Percentiles rank a stretch among this genome's conserved stretches.
Evolutionary conservation across 2,329 filamentous ascomycete genomes (phyloP).

Genomic region (Fusarium chaquense): DNA sequence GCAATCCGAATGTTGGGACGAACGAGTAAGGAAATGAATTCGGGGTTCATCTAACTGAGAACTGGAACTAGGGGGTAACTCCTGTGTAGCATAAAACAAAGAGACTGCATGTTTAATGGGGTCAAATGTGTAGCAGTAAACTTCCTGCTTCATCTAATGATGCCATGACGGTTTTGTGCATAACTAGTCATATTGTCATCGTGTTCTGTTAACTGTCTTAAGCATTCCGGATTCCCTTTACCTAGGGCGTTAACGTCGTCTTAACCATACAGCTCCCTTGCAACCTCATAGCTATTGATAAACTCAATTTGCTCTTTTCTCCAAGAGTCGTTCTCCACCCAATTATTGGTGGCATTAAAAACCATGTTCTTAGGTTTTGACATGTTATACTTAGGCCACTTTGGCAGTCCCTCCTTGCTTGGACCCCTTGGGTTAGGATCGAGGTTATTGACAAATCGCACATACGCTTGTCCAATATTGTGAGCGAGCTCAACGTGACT

Average conservation of each 20-base stretch:
- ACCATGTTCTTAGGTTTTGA: conserved; percentile 58
- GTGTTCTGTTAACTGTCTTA: not conserved
- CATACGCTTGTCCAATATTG: conserved; percentile 57
- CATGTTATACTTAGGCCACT: conserved; percentile 58
- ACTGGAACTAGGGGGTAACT: not conserved
- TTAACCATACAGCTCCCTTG: conserved; percentile 43
- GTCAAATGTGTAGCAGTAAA: not conserved
- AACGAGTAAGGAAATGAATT: not conserved
- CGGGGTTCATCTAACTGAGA: not conserved
- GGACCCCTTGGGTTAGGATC: conserved; percentile 55
- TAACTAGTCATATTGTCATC: no score
- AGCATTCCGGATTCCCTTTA: not conserved
- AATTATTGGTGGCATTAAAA: conserved; percentile 57
- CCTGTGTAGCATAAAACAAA: not conserved
- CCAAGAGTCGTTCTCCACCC: conserved; percentile 61
- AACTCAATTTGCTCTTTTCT: conserved; percentile 59
- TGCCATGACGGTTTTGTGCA: not conserved
- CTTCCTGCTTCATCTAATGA: not conserved
- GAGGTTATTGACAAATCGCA: conserved; percentile 57
- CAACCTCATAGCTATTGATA: conserved; percentile 44
- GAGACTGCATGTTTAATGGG: not conserved
- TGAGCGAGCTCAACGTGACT: conserved; percentile 52
- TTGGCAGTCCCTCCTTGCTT: conserved; percentile 48
- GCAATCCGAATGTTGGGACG: not conserved
- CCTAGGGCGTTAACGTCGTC: no score